These are phyloP conservation scores for Botryosphaeria dothidea DNA, from an alignment of 2,329 filamentous ascomycete genomes.

Conservation along the genomic window DNA sequence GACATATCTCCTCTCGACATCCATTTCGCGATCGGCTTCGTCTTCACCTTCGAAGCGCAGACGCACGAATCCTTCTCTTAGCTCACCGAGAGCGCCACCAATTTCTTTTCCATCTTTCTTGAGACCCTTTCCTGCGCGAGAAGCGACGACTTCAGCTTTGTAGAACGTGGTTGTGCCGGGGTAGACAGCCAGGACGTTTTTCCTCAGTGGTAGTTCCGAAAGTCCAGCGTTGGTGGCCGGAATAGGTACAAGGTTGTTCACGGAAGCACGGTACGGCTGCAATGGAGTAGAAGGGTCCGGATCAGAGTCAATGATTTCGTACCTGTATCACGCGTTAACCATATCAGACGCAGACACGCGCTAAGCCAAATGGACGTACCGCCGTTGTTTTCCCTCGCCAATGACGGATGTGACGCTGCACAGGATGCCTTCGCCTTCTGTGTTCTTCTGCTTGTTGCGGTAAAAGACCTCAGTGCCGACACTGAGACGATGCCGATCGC, in stretches of 20 bases:
- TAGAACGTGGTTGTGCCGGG: conserved; percentile 57
- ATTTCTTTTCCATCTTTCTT: conserved; percentile 28
- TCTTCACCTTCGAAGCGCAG: conserved; percentile 53
- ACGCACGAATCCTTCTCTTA: conserved; percentile 37
- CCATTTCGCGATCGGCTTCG: conserved; percentile 45
- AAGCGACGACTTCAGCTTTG: conserved; percentile 50
- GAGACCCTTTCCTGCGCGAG: conserved; percentile 41
- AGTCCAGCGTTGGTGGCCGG: conserved; percentile 42
- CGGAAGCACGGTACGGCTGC: conserved; percentile 46
- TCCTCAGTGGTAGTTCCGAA: conserved; percentile 42
- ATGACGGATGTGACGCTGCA: conserved; percentile 54
- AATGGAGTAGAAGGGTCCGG: conserved; percentile 41
- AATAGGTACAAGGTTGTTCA: conserved; percentile 48
- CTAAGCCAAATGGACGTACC: conserved; percentile 23
- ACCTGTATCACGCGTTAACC: conserved; percentile 25
- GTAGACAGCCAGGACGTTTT: conserved; percentile 52
- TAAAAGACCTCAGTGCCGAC: conserved; percentile 53
- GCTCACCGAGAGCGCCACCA: conserved; percentile 18
- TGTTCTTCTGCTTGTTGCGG: conserved; percentile 44
- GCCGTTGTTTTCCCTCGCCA: conserved; percentile 54
- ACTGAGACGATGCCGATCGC: conserved; percentile 31
- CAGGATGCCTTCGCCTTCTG: conserved; percentile 54
- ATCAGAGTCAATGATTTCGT: conserved; percentile 55
- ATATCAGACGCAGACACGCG: too few species aligned
- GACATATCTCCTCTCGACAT: conserved; percentile 54